phyloP scores from a whole-genome alignment of 2,329 filamentous ascomycete species.

The Blumeriella jaapii region DNA sequence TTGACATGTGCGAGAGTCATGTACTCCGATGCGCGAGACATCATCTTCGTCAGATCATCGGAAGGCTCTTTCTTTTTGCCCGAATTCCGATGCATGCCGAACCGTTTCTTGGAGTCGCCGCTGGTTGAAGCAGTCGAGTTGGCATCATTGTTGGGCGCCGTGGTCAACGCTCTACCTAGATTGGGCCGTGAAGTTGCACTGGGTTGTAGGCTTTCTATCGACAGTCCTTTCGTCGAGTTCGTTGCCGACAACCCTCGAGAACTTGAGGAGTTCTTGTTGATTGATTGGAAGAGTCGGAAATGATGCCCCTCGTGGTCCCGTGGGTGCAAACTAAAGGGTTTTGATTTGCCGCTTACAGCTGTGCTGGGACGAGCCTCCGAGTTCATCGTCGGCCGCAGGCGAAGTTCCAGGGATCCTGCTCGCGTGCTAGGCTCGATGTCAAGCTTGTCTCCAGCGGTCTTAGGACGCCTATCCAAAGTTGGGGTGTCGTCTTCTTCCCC shows the following conservation, averaged over 20 bases:
- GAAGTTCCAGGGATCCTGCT: constrained; percentile 66
- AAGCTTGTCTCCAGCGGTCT: constrained; percentile 29
- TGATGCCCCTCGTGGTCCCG: constrained; percentile 26
- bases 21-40: constrained; percentile 86
- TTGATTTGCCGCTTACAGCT: constrained; percentile 15
- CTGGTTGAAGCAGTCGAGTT: constrained; percentile 15
- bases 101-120: constrained; percentile 35
- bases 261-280: constrained; percentile 23
- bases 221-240: constrained; percentile 23
- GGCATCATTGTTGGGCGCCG: constrained; percentile 14
- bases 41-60: constrained; percentile 95
- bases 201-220: constrained; percentile 24
- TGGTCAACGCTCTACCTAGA: constrained; percentile 20
- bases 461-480: constrained; percentile 6
- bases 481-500: constrained; percentile 22
- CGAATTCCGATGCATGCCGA: constrained; percentile 35
- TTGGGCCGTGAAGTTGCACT: constrained; percentile 18
- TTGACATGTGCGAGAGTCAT: constrained; percentile 96
- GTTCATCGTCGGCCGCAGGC: constrained; percentile 71
- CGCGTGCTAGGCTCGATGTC: constrained; percentile 47
- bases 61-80: constrained; percentile 44
- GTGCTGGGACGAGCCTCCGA: constrained; percentile 32
- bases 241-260: constrained; percentile 13
- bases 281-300: constrained; percentile 34
- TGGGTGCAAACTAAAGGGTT: constrained; percentile 20